Conservation (phyloP, 2,329 filamentous ascomycete genomes). For the Penicillium verrucosum region DNA sequence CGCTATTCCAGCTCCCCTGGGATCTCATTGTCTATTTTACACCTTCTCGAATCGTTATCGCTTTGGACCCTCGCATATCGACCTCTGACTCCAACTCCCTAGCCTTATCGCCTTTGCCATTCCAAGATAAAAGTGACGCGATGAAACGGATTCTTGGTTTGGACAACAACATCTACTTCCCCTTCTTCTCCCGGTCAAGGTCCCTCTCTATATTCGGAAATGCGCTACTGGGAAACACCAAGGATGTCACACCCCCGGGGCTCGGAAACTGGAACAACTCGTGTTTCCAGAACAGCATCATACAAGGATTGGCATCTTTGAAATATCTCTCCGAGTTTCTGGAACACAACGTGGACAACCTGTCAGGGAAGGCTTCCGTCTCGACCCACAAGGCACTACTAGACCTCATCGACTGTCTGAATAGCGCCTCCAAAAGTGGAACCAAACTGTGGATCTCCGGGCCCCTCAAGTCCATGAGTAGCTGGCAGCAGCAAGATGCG, state of each 20-base stretch:
- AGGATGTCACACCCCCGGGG: constrained; percentile 51
- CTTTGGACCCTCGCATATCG: constrained; percentile 51
- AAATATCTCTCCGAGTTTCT: constrained; percentile 67
- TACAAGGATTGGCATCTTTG: constrained; percentile 79
- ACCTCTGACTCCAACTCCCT: constrained; percentile 41
- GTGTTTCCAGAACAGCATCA: constrained; percentile 95
- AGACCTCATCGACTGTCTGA: constrained; percentile 67
- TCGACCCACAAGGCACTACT: constrained; percentile 57
- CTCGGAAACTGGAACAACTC: constrained; percentile 92
- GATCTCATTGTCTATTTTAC: constrained; percentile 39
- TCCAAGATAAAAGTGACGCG: constrained; percentile 59
- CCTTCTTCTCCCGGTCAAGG: constrained; percentile 55
- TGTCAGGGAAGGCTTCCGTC: constrained; percentile 37
- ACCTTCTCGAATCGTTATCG: constrained; percentile 40
- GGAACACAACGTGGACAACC: constrained; percentile 37
- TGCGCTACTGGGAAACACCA: constrained; percentile 34
- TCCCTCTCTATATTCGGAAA: constrained; percentile 55
- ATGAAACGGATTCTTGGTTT: constrained; percentile 63
- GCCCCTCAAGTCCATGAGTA: constrained; percentile 86
- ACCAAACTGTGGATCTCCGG: constrained; percentile 76
- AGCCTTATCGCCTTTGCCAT: constrained; percentile 36
- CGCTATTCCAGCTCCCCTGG: constrained; percentile 36
- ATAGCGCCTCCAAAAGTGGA: constrained; percentile 67
- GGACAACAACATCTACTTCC: constrained; percentile 57
- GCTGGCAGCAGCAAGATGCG: constrained; percentile 93